Evolutionary conservation across 352 stramenopile genomes (phyloP).

Genomic region (Phytophthora meadii): DNA sequence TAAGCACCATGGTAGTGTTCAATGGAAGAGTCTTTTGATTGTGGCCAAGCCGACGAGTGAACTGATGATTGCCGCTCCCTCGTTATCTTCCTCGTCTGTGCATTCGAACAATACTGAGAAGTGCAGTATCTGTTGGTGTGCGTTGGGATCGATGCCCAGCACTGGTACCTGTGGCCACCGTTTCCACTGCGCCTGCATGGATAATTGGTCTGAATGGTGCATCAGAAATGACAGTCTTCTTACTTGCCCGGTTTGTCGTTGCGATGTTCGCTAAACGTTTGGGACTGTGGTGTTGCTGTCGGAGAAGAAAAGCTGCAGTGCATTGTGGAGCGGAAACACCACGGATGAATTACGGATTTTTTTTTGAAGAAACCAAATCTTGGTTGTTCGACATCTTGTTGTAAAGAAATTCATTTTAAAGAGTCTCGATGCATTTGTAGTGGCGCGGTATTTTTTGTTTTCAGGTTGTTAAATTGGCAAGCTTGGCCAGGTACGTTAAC

Average conservation of each 20-base stretch:
- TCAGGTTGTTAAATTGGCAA: too few species aligned
- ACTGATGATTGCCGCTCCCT: too few species aligned
- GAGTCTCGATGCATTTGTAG: too few species aligned
- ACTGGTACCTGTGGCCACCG: constrained; percentile 22
- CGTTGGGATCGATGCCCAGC: background rate
- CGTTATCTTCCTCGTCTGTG: background rate
- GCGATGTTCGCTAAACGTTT: background rate
- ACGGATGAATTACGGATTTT: background rate
- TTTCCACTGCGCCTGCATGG: constrained; percentile 22
- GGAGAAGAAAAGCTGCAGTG: background rate
- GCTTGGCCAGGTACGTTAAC: too few species aligned
- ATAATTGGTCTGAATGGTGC: constrained; percentile 23
- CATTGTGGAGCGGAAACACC: background rate
- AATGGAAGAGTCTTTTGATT: constrained; percentile 33
- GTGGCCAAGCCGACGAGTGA: constrained; percentile 1
- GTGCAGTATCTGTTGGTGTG: constrained; percentile 30
- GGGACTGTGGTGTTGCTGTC: background rate
- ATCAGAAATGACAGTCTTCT: background rate
- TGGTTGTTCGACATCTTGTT: too few species aligned
- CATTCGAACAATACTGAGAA: background rate
- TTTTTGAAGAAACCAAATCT: too few species aligned
- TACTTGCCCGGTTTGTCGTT: constrained; percentile 25
- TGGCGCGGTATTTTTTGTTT: too few species aligned
- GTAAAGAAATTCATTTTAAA: too few species aligned
- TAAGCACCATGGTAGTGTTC: constrained; percentile 5